phyloP scores from a whole-genome alignment of 768 basidiomycete species.

The Rubroboletus satanas region DNA sequence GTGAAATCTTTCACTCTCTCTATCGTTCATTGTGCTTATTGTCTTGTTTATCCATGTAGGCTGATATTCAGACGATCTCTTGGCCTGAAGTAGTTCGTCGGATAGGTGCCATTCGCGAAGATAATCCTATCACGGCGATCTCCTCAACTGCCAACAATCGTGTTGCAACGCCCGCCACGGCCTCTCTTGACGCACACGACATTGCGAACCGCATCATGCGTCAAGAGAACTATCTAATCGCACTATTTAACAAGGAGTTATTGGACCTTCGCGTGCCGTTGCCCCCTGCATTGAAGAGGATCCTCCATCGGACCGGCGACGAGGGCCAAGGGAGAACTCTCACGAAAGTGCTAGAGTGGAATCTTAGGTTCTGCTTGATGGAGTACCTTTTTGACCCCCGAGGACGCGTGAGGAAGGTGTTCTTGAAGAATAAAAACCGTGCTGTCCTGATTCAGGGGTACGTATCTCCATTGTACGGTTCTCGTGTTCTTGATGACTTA shows the following conservation, averaged over 20 bases:
- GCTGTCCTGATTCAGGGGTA: slow-evolving; percentile 79
- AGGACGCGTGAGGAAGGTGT: slow-evolving; percentile 87
- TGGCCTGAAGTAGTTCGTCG: slow-evolving; percentile 94
- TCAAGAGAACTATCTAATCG: slow-evolving; percentile 98
- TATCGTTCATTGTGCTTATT: slow-evolving; percentile 9
- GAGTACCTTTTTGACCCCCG: slow-evolving; percentile 91
- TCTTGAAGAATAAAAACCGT: slow-evolving; percentile 82
- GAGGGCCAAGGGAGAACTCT: slow-evolving; percentile 73
- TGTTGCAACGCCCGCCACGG: slow-evolving; percentile 62
- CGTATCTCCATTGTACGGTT: slow-evolving; percentile 22
- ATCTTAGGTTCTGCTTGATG: slow-evolving; percentile 91
- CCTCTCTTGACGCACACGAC: slow-evolving; percentile 95
- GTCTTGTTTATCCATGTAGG: slow-evolving; percentile 47
- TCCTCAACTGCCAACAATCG: slow-evolving; percentile 54
- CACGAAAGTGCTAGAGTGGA: slow-evolving; percentile 95
- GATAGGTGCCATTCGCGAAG: slow-evolving; percentile 84
- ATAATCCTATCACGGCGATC: slow-evolving; percentile 88
- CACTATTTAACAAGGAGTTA: slow-evolving; percentile 94
- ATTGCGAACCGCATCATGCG: slow-evolving; percentile 97
- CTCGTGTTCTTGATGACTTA: not conserved
- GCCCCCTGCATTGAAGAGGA: slow-evolving; percentile 52
- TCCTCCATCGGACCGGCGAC: slow-evolving; percentile 41
- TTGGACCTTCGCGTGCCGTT: slow-evolving; percentile 84
- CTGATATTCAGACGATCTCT: slow-evolving; percentile 94
- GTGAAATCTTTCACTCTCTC: slow-evolving; percentile 42